These are phyloP conservation scores for Ichthyophonus hoferi DNA, from an alignment of 208 protist species.

Conservation along the genomic window DNA sequence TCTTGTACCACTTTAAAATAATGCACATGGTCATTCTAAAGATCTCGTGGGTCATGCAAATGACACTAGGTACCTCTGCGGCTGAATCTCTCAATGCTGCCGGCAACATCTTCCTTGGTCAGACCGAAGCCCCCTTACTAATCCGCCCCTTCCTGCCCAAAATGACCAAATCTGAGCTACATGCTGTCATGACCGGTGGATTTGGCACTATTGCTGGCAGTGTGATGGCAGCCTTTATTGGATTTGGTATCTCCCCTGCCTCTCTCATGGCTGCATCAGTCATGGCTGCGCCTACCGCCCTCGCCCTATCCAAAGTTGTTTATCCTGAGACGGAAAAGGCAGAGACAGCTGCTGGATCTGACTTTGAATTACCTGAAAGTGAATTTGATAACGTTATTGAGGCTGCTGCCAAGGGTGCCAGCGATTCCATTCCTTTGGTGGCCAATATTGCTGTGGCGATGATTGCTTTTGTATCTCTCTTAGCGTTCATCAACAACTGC, in stretches of 20 bases:
- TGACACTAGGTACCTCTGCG: constrained; percentile 14
- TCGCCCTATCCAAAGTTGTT: constrained; percentile 17
- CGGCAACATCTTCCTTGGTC: constrained; percentile 25
- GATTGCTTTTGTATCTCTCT: constrained; percentile 19
- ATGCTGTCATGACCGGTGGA: constrained; percentile 33
- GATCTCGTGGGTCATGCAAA: neutral
- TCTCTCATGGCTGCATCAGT: constrained; percentile 20
- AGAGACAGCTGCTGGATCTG: neutral
- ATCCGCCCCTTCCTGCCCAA: constrained; percentile 20
- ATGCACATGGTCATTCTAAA: neutral
- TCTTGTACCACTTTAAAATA: constrained; percentile 14
- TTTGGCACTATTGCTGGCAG: constrained; percentile 29
- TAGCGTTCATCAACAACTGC: neutral
- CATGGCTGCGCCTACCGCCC: constrained; percentile 1
- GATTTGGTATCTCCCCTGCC: neutral
- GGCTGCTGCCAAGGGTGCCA: constrained; percentile 8
- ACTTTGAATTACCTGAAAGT: neutral
- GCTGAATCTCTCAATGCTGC: constrained; percentile 11
- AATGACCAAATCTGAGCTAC: constrained; percentile 28
- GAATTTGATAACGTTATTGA: constrained; percentile 15
- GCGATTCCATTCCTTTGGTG: constrained; percentile 7
- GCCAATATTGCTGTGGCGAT: constrained; percentile 9
- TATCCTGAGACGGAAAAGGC: constrained; percentile 14
- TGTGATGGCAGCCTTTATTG: constrained; percentile 32
- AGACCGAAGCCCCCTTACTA: constrained; percentile 27